phyloP scores from a whole-genome alignment of 1,139 yeast genomes.

The Lizanozyma gosingica region DNA sequence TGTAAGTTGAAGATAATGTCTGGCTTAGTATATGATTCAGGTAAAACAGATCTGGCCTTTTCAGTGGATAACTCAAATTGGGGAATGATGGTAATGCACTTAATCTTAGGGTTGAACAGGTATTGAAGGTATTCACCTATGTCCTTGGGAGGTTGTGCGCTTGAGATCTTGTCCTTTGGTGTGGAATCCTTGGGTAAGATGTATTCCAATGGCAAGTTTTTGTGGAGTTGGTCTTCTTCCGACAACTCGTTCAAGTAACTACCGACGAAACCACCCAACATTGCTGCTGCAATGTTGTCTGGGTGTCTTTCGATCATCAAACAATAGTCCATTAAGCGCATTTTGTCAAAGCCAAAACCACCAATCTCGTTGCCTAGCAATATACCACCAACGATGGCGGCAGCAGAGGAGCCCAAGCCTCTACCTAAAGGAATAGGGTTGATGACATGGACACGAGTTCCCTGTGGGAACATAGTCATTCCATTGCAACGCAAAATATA shows the following conservation, averaged over 20 bases:
- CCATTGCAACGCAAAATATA: constrained; percentile 82
- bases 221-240: constrained; percentile 59
- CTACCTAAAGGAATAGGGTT: constrained; percentile 96
- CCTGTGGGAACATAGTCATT: constrained; percentile 64
- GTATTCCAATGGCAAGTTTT: constrained; percentile 75
- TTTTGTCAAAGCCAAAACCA: constrained; percentile 59
- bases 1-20: constrained; percentile 83
- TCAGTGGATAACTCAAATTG: constrained; percentile 93
- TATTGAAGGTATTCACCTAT: constrained; percentile 88
- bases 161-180: constrained; percentile 42
- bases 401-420: constrained; percentile 97
- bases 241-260: constrained; percentile 78
- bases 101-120: constrained; percentile 72
- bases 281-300: constrained; percentile 95
- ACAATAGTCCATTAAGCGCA: constrained; percentile 86
- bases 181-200: constrained; percentile 73
- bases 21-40: constrained; percentile 64
- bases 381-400: constrained; percentile 98
- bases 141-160: constrained; percentile 57
- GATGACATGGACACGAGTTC: constrained; percentile 71
- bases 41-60: constrained; percentile 80
- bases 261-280: constrained; percentile 98
- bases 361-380: constrained; percentile 83
- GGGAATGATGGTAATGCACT: constrained; percentile 87
- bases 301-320: constrained; percentile 97